phyloP scores from a whole-genome alignment of 306 rosid species.

The Dalbergia cultrata region DNA sequence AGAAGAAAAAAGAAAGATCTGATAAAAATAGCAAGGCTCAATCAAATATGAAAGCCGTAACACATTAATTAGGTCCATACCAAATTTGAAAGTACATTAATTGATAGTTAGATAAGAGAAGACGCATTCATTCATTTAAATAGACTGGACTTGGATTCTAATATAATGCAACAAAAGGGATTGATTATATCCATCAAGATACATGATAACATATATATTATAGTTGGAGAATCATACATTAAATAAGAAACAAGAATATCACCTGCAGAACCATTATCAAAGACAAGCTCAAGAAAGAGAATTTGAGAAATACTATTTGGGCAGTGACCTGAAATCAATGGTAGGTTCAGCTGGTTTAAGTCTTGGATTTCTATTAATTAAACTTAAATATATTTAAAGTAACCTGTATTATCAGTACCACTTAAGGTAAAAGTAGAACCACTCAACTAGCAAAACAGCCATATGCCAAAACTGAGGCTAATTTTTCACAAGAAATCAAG shows the following conservation, averaged over 20 bases:
- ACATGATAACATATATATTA: neutral
- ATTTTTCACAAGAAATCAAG: neutral
- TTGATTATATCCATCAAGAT: constrained; percentile 21
- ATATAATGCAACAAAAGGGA: neutral
- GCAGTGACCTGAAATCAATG: constrained; percentile 78
- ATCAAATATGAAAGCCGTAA: neutral
- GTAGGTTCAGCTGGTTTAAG: constrained; percentile 65
- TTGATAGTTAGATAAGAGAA: too few species aligned
- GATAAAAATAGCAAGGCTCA: neutral
- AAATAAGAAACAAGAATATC: constrained; percentile 39
- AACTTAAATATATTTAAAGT: too few species aligned
- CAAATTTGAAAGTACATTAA: too few species aligned
- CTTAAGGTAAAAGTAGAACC: too few species aligned
- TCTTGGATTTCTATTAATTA: constrained; percentile 47
- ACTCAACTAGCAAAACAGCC: neutral
- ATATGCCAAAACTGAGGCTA: neutral
- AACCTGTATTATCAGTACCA: too few species aligned
- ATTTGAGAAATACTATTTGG: constrained; percentile 77
- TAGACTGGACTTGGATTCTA: neutral
- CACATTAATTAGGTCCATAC: too few species aligned
- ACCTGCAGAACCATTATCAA: constrained; percentile 75
- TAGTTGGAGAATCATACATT: neutral
- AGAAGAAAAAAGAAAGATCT: too few species aligned
- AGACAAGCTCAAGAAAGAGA: constrained; percentile 72
- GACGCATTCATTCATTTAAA: too few species aligned